Evolutionary conservation across 1,284 basidiomycete genomes (phyloP).

Genomic region (Termitomyces sp.): DNA sequence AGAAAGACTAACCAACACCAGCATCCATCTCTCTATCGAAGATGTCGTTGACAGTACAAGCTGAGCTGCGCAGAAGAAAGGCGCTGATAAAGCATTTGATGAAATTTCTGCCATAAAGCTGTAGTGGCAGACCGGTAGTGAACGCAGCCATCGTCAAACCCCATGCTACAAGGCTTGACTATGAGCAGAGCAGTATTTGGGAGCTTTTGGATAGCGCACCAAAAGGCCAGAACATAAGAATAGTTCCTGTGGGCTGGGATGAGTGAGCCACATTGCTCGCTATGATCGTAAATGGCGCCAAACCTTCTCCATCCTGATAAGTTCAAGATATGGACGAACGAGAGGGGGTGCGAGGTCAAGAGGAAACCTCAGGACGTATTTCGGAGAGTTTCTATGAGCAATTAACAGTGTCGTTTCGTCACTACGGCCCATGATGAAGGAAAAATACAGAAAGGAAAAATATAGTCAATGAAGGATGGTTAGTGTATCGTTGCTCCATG

Average conservation of each 20-base stretch:
- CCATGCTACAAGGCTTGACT: constrained; percentile 31
- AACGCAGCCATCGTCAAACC: constrained; percentile 43
- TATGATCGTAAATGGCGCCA: constrained; percentile 1
- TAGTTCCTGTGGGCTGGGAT: constrained; percentile 41
- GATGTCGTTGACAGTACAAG: constrained; percentile 51
- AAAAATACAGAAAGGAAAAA: background rate
- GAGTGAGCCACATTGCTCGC: background rate
- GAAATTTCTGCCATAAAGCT: constrained; percentile 27
- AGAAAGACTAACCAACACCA: constrained; percentile 35
- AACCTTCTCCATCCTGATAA: constrained; percentile 48
- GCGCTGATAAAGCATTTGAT: constrained; percentile 30
- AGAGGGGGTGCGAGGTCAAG: constrained; percentile 26
- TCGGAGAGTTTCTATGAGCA: constrained; percentile 14
- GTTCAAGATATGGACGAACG: constrained; percentile 42
- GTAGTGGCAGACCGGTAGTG: constrained; percentile 24
- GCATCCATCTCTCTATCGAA: constrained; percentile 47
- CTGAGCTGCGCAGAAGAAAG: constrained; percentile 41
- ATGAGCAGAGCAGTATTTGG: background rate
- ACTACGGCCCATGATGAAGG: constrained; percentile 20
- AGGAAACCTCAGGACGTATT: constrained; percentile 23
- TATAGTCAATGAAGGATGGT: background rate
- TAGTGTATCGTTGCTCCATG: background rate
- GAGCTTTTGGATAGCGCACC: constrained; percentile 27
- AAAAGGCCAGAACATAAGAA: constrained; percentile 53
- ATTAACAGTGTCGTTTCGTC: constrained; percentile 27